These are phyloP conservation scores for Beauveria bassiana DNA, from an alignment of 2,329 filamentous ascomycete species.

Conservation along the genomic window DNA sequence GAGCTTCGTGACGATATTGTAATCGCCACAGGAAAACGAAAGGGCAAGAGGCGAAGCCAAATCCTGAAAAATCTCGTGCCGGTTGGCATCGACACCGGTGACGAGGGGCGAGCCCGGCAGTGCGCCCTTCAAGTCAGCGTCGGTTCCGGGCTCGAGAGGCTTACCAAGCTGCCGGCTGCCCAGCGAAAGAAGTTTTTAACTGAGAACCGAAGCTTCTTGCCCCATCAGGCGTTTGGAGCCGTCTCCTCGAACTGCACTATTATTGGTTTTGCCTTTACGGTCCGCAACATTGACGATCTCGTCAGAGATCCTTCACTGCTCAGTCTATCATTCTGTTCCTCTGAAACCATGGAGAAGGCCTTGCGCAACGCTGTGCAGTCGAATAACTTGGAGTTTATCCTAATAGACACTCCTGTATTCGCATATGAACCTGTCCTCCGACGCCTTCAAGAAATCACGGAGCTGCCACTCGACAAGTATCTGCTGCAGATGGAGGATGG, in stretches of 20 bases:
- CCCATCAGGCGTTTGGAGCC: slow-evolving; percentile 54
- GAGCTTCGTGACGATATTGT: slow-evolving; percentile 57
- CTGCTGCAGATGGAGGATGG: slow-evolving; percentile 32
- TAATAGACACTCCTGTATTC: slow-evolving; percentile 59
- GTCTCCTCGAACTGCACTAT: slow-evolving; percentile 44
- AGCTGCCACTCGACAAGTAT: slow-evolving; percentile 48
- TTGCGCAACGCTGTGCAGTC: slow-evolving; percentile 28
- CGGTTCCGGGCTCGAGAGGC: slow-evolving; percentile 36
- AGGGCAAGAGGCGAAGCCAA: slow-evolving; percentile 27
- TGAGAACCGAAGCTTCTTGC: slow-evolving; percentile 42
- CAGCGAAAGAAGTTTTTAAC: slow-evolving; percentile 38
- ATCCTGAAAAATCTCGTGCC: slow-evolving; percentile 33
- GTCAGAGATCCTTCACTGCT: slow-evolving; percentile 35
- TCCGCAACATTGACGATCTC: slow-evolving; percentile 43
- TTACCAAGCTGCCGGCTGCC: slow-evolving; percentile 23
- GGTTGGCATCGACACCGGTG: slow-evolving; percentile 28
- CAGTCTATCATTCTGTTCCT: slow-evolving; percentile 42
- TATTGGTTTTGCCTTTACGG: slow-evolving; percentile 52
- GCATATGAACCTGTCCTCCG: slow-evolving; percentile 60
- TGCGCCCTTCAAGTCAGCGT: slow-evolving; percentile 33
- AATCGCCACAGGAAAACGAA: slow-evolving; percentile 38
- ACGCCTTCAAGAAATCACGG: slow-evolving; percentile 46
- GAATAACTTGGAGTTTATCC: slow-evolving; percentile 37
- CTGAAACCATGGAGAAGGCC: slow-evolving; percentile 35
- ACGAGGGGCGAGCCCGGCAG: slow-evolving; percentile 21